These are phyloP conservation scores for Ophiocordyceps unilateralis DNA, from an alignment of 2,329 filamentous ascomycete genomes.

Conservation along the genomic window DNA sequence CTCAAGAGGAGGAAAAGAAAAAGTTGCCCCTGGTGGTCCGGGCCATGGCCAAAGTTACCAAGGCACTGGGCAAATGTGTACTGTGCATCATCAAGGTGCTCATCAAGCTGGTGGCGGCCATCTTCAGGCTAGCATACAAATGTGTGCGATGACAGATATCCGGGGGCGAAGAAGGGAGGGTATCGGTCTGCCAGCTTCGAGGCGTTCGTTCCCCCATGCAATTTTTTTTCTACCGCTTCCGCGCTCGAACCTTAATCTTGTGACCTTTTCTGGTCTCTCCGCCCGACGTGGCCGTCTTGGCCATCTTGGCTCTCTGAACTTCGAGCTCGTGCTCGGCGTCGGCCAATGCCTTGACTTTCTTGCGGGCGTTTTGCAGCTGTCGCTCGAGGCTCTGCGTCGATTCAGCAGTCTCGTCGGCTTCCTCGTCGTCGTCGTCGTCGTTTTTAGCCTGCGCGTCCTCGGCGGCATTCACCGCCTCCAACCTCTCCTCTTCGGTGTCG, in stretches of 20 bases:
- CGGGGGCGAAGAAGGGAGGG: background rate
- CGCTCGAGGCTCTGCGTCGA: slow-evolving; percentile 26
- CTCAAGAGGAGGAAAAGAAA: slow-evolving; percentile 23
- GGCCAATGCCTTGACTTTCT: slow-evolving; percentile 36
- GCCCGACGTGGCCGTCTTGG: slow-evolving; percentile 44
- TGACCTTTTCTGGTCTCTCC: slow-evolving; percentile 41
- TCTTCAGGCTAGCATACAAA: slow-evolving; percentile 33
- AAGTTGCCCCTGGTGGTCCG: slow-evolving; percentile 32
- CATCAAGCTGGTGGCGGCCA: slow-evolving; percentile 33
- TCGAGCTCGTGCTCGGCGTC: slow-evolving; percentile 40
- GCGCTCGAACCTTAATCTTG: slow-evolving; percentile 44
- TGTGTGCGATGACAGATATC: slow-evolving; percentile 22
- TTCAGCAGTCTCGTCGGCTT: slow-evolving; percentile 21
- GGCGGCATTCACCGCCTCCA: slow-evolving; percentile 12
- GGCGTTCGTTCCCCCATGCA: background rate
- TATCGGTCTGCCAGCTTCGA: background rate
- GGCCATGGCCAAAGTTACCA: slow-evolving; percentile 30
- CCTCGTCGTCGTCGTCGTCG: slow-evolving; percentile 6
- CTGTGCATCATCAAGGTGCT: slow-evolving; percentile 39
- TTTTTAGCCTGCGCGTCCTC: slow-evolving; percentile 11
- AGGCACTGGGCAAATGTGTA: slow-evolving; percentile 36
- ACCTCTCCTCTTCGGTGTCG: slow-evolving; percentile 20
- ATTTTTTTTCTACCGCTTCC: slow-evolving; percentile 32
- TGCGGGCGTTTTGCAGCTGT: slow-evolving; percentile 31
- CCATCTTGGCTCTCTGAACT: slow-evolving; percentile 44